Percentiles rank a stretch among this genome's conserved stretches.
These are phyloP conservation scores for Plectosphaerella sp. DNA, from an alignment of 2,329 filamentous ascomycete species.

Conservation along the genomic window DNA sequence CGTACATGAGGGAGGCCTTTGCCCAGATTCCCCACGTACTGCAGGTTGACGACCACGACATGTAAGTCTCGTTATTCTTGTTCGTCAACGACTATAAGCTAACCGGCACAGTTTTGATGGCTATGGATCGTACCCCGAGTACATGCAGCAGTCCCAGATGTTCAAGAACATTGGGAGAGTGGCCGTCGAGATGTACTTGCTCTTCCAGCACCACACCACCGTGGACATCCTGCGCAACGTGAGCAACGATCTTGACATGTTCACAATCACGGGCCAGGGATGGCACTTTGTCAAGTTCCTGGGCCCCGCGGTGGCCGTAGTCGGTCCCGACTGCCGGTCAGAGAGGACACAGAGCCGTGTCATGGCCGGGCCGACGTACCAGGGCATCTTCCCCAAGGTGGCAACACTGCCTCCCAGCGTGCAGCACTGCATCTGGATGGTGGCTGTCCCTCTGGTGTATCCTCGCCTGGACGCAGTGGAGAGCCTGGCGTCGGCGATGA, in stretches of 20 bases:
- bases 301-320: slow-evolving; percentile 82
- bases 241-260: slow-evolving; percentile 82
- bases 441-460: slow-evolving; percentile 87
- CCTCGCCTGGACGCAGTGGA: slow-evolving; percentile 89
- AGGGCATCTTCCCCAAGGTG: slow-evolving; percentile 94
- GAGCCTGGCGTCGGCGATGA: slow-evolving; percentile 83
- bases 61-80: slow-evolving; percentile 57
- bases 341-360: slow-evolving; percentile 89
- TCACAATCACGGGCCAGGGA: slow-evolving; percentile 93
- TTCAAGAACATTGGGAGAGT: slow-evolving; percentile 98
- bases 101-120: slow-evolving; percentile 72
- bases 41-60: slow-evolving; percentile 94
- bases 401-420: slow-evolving; percentile 86
- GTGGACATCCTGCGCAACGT: slow-evolving; percentile 89
- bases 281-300: slow-evolving; percentile 99
- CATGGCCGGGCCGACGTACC: slow-evolving; percentile 93
- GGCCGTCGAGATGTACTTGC: slow-evolving; percentile 93
- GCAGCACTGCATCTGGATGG: slow-evolving; percentile 95
- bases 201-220: slow-evolving; percentile 98
- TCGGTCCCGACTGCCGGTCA: slow-evolving; percentile 87
- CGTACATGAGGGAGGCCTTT: slow-evolving; percentile 89
- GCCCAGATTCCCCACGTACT: slow-evolving; percentile 94
- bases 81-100: slow-evolving; percentile 7
- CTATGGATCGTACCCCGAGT: slow-evolving; percentile 93
- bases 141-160: slow-evolving; percentile 96